These are phyloP conservation scores for Ceratobasidium sp. DNA, from an alignment of 1,284 basidiomycete genomes.

Conservation along the genomic window DNA sequence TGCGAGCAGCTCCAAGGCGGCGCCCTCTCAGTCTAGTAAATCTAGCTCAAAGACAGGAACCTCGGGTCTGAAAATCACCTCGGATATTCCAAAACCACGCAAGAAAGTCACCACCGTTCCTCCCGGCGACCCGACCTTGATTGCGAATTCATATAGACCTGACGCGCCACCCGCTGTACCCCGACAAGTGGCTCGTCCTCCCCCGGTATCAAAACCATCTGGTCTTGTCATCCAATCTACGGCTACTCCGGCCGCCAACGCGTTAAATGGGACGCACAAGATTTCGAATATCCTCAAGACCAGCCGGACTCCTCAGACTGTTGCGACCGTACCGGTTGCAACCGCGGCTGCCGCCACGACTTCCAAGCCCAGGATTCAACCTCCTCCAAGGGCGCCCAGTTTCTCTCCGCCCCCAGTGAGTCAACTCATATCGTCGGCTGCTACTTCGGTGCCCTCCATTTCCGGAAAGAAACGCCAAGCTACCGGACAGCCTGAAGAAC, in stretches of 20 bases:
- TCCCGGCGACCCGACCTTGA: neutral
- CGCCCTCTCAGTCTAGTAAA: neutral
- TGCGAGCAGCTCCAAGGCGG: no score
- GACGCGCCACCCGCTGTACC: neutral
- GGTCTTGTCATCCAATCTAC: neutral
- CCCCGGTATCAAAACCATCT: neutral
- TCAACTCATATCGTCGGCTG: neutral
- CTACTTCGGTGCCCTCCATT: neutral
- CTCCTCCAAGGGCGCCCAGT: neutral
- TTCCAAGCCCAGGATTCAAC: neutral
- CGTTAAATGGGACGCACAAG: neutral
- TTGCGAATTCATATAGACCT: neutral
- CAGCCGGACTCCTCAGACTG: neutral
- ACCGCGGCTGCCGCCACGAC: neutral
- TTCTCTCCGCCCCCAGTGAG: conserved; percentile 9
- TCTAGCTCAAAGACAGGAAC: neutral
- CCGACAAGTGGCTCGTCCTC: neutral
- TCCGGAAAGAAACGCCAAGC: conserved; percentile 27
- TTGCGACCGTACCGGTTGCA: neutral
- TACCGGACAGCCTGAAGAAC: conserved; percentile 10
- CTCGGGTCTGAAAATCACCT: no score
- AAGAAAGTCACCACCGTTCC: conserved; percentile 8
- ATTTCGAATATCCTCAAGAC: neutral
- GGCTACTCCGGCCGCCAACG: neutral
- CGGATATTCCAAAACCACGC: conserved; percentile 17